Base-by-base conservation (phyloP, 1,284 basidiomycete genomes). In the Rhodotorula sp. region DNA sequence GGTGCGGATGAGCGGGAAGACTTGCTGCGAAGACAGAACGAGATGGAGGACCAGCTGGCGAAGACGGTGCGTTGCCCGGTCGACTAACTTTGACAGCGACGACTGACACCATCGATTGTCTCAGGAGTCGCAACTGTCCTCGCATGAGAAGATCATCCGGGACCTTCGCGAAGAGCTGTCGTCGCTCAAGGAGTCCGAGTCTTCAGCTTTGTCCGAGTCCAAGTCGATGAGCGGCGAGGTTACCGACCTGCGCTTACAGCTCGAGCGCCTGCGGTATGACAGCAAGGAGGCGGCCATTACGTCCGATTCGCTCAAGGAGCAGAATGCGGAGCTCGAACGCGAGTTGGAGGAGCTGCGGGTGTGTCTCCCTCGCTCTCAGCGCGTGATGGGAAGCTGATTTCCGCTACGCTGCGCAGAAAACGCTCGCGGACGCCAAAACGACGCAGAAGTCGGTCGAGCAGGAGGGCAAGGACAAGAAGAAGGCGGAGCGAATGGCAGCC, bases 401-500 rank as follows among this genome's bases (percentile, higher is more conserved):
- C n/a, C n/a, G n/a, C n/a, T n/a, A n/a, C n/a, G n/a, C n/a, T n/a
- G n/a, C 5, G 20, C 66, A 86, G 82, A 89, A 88, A 79, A 86
- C 88, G 76, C 87, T 94, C 70, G 83, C 86, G 36, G 91, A 93
- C 63, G 82, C 94, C 76, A 92, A 90, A 66, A 72, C 78, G 34
- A 85, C 87, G 39, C 90, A 94, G 81, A 93, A 91, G 83, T 92
- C 94, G 76, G 85, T 88, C 20, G 88, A 88, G 44, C 86, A 88
- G 32, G 95, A 97, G 80, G 95, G 95, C 79, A 98, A 96, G 83
- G 95, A 99, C 84, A 95, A 93, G 84, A 89, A 92, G 81, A 99
- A 98, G 82, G 94, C 96, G 78, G 95, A 98, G 83, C 96, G 96
- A 86, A 93, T 99, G 90, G 94, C 92, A n/a, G 85, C 95, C 76